A percentile compares a stretch with the other conserved stretches of the same genome.
Conservation (phyloP, 1,139 yeast genomes). For the Pichia sp. region DNA sequence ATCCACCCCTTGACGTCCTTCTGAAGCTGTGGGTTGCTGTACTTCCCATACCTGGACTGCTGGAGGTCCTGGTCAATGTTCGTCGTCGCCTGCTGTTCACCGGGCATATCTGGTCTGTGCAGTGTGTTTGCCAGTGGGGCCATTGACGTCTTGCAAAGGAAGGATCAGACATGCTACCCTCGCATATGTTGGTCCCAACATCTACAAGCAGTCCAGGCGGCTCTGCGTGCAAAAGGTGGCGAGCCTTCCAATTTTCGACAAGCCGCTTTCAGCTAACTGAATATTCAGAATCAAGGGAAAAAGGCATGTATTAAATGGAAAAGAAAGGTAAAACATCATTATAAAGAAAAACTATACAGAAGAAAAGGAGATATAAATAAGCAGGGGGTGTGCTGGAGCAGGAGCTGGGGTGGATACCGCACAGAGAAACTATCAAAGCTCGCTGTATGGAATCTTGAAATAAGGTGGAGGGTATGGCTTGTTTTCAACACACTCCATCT, state of each 20-base stretch:
- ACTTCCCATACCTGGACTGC: slow-evolving; percentile 45
- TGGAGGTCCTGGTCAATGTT: slow-evolving; percentile 57
- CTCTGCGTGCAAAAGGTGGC: background rate
- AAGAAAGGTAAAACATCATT: background rate
- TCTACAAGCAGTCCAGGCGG: too few relatives aligned
- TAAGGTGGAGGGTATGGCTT: slow-evolving; percentile 29
- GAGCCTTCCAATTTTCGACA: background rate
- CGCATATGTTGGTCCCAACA: too few relatives aligned
- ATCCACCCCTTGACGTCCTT: slow-evolving; percentile 47
- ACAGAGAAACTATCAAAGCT: slow-evolving; percentile 5
- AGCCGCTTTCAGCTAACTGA: too few relatives aligned
- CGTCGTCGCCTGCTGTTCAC: slow-evolving; percentile 30
- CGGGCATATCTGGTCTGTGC: background rate
- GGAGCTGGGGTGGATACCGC: too few relatives aligned
- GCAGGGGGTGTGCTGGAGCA: too few relatives aligned
- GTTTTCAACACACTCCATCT: slow-evolving; percentile 30
- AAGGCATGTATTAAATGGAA: background rate
- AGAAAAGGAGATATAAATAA: too few relatives aligned
- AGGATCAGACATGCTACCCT: too few relatives aligned
- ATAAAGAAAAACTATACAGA: background rate
- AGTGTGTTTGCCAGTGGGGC: too few relatives aligned
- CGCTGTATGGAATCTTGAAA: slow-evolving; percentile 25
- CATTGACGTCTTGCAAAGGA: too few relatives aligned
- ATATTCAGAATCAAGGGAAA: too few relatives aligned
- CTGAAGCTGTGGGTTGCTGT: slow-evolving; percentile 36